Evolutionary conservation across 164 flowering plant species (phyloP).

Genomic region (Magnolia sinica): DNA sequence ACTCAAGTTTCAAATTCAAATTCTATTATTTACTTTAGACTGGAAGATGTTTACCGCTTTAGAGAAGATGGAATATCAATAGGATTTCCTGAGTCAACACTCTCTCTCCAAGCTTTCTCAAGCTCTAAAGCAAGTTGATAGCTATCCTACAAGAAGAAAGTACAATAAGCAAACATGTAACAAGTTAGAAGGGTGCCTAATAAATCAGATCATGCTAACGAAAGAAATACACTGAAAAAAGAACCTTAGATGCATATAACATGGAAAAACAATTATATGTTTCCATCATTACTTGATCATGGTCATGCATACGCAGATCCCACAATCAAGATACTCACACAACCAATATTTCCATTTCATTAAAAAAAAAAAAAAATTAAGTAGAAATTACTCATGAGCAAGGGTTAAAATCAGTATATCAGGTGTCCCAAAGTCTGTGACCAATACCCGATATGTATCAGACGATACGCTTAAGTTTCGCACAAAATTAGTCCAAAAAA

Average conservation of each 20-base stretch:
- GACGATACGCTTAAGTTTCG: too few relatives aligned
- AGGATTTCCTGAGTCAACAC: constrained; percentile 46
- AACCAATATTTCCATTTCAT: too few relatives aligned
- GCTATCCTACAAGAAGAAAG: constrained; percentile 58
- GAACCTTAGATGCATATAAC: neutral
- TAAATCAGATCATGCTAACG: neutral
- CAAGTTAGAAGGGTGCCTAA: neutral
- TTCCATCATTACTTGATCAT: neutral
- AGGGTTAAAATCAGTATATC: too few relatives aligned
- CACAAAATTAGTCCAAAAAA: too few relatives aligned
- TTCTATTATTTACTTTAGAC: constrained; percentile 1
- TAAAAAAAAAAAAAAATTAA: too few relatives aligned
- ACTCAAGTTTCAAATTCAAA: neutral
- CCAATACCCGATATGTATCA: too few relatives aligned
- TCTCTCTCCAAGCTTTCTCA: constrained; percentile 64
- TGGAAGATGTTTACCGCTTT: constrained; percentile 44
- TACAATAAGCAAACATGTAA: neutral
- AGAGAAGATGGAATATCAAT: constrained; percentile 65
- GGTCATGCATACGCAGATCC: neutral
- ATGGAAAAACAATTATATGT: neutral
- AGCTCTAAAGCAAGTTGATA: constrained; percentile 88
- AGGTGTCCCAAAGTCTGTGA: too few relatives aligned
- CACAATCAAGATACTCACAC: neutral
- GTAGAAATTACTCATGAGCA: too few relatives aligned
- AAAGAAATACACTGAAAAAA: neutral